These are phyloP conservation scores for Populus hybrid DNA, from an alignment of 441 rosid genomes.

Conservation along the genomic window DNA sequence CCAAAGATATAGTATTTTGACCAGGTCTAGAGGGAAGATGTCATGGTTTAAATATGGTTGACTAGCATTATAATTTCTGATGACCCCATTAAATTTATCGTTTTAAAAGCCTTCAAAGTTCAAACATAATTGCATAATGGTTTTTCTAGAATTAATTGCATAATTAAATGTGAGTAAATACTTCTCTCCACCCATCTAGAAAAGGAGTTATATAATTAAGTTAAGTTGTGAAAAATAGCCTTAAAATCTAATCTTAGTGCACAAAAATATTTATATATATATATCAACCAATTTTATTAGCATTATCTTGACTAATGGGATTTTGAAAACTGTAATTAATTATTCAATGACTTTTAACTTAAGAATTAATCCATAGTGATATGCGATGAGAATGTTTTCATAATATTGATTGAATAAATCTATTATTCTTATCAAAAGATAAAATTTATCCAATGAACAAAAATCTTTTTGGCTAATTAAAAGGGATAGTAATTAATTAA, in stretches of 20 bases:
- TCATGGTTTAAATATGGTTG: neutral
- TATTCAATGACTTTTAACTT: too few relatives aligned
- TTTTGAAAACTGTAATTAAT: too few relatives aligned
- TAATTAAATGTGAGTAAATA: neutral
- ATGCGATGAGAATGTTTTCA: neutral
- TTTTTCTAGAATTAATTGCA: neutral
- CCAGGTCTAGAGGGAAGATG: neutral
- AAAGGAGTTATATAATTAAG: neutral
- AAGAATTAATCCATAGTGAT: neutral
- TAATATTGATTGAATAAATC: too few relatives aligned
- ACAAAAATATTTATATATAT: too few relatives aligned
- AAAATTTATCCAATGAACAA: too few relatives aligned
- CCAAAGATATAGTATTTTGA: neutral
- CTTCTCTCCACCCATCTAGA: neutral
- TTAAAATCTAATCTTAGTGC: too few relatives aligned
- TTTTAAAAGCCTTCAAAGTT: neutral
- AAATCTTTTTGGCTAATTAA: too few relatives aligned
- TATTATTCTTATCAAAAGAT: too few relatives aligned
- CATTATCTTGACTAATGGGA: too few relatives aligned
- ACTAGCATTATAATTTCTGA: neutral
- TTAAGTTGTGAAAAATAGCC: neutral
- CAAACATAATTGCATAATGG: neutral
- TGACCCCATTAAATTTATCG: neutral
- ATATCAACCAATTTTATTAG: too few relatives aligned
- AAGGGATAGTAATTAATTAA: too few relatives aligned